These are phyloP conservation scores for Aureobasidium sp. DNA, from an alignment of 2,329 filamentous ascomycete genomes.

Conservation along the genomic window DNA sequence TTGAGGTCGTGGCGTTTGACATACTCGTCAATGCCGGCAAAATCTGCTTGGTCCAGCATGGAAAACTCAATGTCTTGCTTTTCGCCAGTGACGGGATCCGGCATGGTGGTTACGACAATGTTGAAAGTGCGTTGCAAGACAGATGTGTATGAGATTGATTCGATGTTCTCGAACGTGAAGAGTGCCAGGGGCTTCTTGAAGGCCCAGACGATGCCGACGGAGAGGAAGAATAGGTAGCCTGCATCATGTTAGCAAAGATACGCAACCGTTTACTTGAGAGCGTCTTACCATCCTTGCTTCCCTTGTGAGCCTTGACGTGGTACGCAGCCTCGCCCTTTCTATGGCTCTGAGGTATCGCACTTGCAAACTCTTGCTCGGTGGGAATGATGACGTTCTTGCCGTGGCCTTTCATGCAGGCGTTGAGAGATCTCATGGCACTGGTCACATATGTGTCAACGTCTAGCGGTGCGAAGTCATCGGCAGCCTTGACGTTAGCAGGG, in stretches of 20 bases:
- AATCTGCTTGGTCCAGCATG: constrained; percentile 58
- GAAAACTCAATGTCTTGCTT: constrained; percentile 52
- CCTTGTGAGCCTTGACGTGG: constrained; percentile 54
- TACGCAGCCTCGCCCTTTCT: constrained; percentile 55
- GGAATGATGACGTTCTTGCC: constrained; percentile 45
- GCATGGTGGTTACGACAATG: constrained; percentile 42
- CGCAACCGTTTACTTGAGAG: no score
- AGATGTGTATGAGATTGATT: constrained; percentile 54
- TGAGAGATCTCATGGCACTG: constrained; percentile 37
- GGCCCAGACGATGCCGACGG: constrained; percentile 52
- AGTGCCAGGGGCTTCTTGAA: constrained; percentile 58
- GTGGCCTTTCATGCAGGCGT: constrained; percentile 37
- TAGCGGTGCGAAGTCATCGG: not conserved
- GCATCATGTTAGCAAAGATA: not conserved
- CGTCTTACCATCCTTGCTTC: constrained; percentile 53
- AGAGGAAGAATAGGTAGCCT: constrained; percentile 56
- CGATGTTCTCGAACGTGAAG: constrained; percentile 51
- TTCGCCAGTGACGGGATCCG: constrained; percentile 22
- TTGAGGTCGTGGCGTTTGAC: constrained; percentile 53
- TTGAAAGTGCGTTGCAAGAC: constrained; percentile 59
- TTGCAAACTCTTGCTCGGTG: constrained; percentile 48
- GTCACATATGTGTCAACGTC: constrained; percentile 39
- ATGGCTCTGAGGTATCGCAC: constrained; percentile 50
- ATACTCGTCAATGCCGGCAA: constrained; percentile 52
- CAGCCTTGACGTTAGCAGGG: constrained; percentile 34